A percentile compares a stretch with the other conserved stretches of the same genome.
Conservation (phyloP, 78 protist genomes). For the Bodo saltans region DNA sequence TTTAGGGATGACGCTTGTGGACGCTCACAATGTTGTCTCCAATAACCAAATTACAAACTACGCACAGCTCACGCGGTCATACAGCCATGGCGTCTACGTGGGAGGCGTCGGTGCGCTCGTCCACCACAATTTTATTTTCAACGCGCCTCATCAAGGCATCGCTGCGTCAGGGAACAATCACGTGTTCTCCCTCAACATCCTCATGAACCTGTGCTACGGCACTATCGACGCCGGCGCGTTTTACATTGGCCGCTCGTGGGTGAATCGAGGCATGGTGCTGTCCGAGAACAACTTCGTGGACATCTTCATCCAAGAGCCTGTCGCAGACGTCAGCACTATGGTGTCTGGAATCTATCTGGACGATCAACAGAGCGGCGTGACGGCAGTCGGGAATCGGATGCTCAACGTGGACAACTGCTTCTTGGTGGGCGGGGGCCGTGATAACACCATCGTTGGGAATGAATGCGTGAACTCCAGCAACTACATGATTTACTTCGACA, state of each 20-base stretch:
- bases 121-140: background rate
- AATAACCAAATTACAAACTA: background rate
- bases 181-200: background rate
- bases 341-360: background rate
- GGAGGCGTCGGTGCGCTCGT: constrained; percentile 5
- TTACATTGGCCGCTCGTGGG: constrained; percentile 26
- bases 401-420: background rate
- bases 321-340: background rate
- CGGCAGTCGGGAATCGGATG: background rate
- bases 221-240: constrained; percentile 7
- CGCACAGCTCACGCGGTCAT: background rate
- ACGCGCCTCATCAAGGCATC: constrained; percentile 5
- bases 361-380: background rate
- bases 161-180: background rate
- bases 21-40: background rate
- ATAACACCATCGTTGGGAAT: background rate
- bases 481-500: background rate
- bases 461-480: background rate
- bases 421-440: background rate
- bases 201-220: background rate
- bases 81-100: background rate
- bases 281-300: background rate
- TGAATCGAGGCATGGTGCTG: background rate
- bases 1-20: background rate
- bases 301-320: background rate